Percentiles rank a stretch among this genome's conserved stretches.
Evolutionary conservation across 192 early-diverging fungal species (phyloP).

Genomic region (Backusella australiensis): DNA sequence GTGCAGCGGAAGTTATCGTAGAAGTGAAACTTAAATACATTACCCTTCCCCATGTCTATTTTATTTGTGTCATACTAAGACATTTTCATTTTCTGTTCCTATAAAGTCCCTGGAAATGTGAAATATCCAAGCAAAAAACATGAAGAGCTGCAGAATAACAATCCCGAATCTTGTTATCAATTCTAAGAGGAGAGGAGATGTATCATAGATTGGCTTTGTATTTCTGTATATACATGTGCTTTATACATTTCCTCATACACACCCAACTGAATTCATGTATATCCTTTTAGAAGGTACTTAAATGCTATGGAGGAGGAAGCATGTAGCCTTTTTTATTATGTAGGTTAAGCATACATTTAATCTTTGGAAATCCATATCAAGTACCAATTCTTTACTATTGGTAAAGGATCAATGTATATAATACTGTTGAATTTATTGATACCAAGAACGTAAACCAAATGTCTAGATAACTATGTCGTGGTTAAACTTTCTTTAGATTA

Average conservation of each 20-base stretch:
- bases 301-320: neutral
- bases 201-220: neutral
- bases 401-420: no score
- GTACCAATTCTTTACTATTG: no score
- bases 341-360: no score
- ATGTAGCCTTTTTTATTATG: no score
- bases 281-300: neutral
- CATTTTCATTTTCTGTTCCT: neutral
- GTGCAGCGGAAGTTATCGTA: neutral
- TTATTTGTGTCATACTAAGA: neutral
- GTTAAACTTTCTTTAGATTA: neutral
- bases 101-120: neutral
- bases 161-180: neutral
- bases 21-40: neutral
- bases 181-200: neutral
- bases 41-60: neutral
- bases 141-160: neutral
- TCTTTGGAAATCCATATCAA: no score
- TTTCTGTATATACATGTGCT: neutral
- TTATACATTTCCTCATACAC: neutral
- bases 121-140: neutral
- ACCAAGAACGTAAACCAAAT: neutral
- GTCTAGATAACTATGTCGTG: no score
- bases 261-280: neutral
- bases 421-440: no score